Evolutionary conservation across 2,329 filamentous ascomycete species (phyloP), one percentile per base, ranked within the genome.

Genomic region (Phialemoniopsis sp.): DNA sequence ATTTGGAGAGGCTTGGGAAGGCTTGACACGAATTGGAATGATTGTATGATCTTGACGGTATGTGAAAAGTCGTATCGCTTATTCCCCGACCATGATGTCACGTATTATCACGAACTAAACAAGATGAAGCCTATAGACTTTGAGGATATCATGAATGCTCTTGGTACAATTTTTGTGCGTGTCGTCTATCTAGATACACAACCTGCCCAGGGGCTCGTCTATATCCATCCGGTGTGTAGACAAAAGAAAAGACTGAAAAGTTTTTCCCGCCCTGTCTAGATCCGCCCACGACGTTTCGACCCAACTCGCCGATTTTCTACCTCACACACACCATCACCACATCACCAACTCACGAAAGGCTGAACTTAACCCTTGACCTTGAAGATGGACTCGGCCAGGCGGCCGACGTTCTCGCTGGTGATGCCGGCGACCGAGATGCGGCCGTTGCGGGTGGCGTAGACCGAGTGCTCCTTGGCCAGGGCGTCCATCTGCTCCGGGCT

Each of bases 361-460:
- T n/a, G n/a, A 4, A 29, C 16, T 44, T 73, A 81, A 59, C 84
- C 83, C 66, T 85, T 89, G 60, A 93, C 78, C 69, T 88, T 87
- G 75, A 80, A 89, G 66, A 93, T 91, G 58, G 85, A 76, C 73
- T 91, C 82, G 44, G 87, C 87, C 46, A 93, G 79, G 49, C 85
- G 82, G 56, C 82, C 82, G 44, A 91, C 87, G 58, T 91, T 91
- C 53, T 73, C 84, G 50, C 67, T 78, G 37, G 87, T 93, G 64
- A 93, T 91, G 53, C 87, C 87, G 34, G 87, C 87, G 39, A 93
- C 86, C 34, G 85, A 89, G 63, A 93, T 93, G 58, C 87, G 80
- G 54, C 87, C 87, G 59, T 93, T 86, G 75, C 89, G 93, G 67
- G 93, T 97, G 50, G 90, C 91, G 64, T 98, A 98, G 56, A 98